phyloP scores from a whole-genome alignment of 2,329 filamentous ascomycete genomes.

The Dryadomyces quercivorus region DNA sequence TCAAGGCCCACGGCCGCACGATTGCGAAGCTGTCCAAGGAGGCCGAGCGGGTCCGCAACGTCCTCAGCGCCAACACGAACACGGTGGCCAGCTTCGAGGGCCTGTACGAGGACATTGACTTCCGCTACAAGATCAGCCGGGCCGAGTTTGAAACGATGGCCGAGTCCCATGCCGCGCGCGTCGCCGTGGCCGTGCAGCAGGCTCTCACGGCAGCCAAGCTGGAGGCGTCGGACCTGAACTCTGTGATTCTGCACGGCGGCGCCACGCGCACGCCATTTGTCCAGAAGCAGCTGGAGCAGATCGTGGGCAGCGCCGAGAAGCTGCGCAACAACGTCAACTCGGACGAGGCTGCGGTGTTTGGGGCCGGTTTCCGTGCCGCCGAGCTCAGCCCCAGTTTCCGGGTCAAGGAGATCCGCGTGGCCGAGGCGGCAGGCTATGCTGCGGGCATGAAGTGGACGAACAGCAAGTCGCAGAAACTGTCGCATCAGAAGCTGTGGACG shows the following conservation, averaged over 20 bases:
- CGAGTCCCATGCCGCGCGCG: constrained; percentile 52
- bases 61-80: constrained; percentile 86
- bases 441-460: constrained; percentile 63
- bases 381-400: constrained; percentile 89
- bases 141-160: constrained; percentile 72
- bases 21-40: constrained; percentile 90
- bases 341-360: constrained; percentile 92
- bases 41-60: constrained; percentile 72
- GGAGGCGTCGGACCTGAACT: constrained; percentile 65
- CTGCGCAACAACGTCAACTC: constrained; percentile 91
- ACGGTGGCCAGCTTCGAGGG: constrained; percentile 74
- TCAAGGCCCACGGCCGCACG: constrained; percentile 68
- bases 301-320: constrained; percentile 62
- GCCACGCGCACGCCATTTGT: constrained; percentile 87
- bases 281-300: constrained; percentile 71
- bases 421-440: constrained; percentile 64
- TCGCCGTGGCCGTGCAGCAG: constrained; percentile 56
- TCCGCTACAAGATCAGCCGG: constrained; percentile 79
- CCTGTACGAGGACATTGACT: constrained; percentile 82
- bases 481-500: constrained; percentile 74
- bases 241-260: constrained; percentile 87
- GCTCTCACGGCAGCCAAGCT: constrained; percentile 65
- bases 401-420: constrained; percentile 86
- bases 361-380: constrained; percentile 87
- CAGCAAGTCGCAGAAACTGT: constrained; percentile 50